Evolutionary conservation across 164 flowering plant genomes (phyloP), one percentile per base, ranked within the genome.

Genomic region (Liquidambar formosana): DNA sequence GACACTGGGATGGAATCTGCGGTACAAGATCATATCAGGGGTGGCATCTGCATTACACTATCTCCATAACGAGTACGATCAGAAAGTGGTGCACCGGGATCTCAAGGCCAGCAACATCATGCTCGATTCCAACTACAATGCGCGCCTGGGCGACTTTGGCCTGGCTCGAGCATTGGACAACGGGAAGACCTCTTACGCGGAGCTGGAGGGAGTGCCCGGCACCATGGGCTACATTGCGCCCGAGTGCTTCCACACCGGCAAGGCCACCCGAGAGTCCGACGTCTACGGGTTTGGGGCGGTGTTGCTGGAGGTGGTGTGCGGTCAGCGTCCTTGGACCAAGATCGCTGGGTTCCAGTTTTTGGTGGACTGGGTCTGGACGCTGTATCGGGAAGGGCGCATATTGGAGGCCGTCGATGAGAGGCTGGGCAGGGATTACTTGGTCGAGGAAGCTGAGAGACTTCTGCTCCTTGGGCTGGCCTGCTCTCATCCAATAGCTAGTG

Each of bases 141-240:
- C 92, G 6, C 79, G 84, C 0, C 74, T 88, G 8, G 88, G 92
- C 0, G 92, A 88, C 61, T 88, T 88, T 62, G 92, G 92, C 57
- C 83, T 88, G 1, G 92, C 92, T 12, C 76, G 92, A 3, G 79
- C 85, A 54, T 13, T 88, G 46, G 92, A 88, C 44, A 76, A 85
- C 49, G 89, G 74, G 51, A 81, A 71, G 59, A 84, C 80, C 65
- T 88, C 88, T 10, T 85, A 87, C 33, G 85, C 83, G 0, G 89
- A 85, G 54, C 71, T 77, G 33, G 74, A 54, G 46, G 81, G 70
- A 0, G 81, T 87, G 8, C 82, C 80, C 0, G 93, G 93, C 21
- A 86, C 93, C 1, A 57, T 80, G 68, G 93, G 93, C 16, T 89
- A 89, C 69, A 79, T 89, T 6, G 94, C 92, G 3, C 94, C 94